phyloP scores from a whole-genome alignment of 805 yeast species.

The Kodamaea leandrae region DNA sequence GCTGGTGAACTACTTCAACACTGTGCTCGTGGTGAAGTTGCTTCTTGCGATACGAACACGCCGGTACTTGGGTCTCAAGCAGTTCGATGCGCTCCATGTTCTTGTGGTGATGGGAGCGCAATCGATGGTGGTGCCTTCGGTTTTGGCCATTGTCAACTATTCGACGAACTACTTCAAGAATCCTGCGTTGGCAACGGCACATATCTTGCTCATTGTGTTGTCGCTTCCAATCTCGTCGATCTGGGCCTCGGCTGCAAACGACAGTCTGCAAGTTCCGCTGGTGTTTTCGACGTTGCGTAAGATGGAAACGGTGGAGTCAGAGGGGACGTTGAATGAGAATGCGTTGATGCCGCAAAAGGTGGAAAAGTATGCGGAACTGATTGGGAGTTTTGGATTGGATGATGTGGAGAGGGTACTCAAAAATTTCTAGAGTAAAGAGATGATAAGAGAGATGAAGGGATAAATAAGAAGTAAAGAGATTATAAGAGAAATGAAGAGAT shows the following conservation, averaged over 20 bases:
- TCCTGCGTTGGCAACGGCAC: slow-evolving; percentile 48
- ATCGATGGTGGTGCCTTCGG: slow-evolving; percentile 75
- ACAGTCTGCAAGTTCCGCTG: slow-evolving; percentile 24
- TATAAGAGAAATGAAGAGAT: too few relatives aligned
- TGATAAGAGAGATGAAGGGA: not conserved
- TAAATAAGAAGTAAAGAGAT: not conserved
- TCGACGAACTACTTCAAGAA: slow-evolving; percentile 21
- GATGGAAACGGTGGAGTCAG: not conserved
- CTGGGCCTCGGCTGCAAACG: slow-evolving; percentile 80
- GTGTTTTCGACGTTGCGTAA: not conserved
- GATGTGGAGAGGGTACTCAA: not conserved
- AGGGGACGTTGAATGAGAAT: not conserved
- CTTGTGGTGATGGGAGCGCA: slow-evolving; percentile 79
- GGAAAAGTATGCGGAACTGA: not conserved
- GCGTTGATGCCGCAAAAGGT: slow-evolving; percentile 1
- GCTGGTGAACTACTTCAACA: slow-evolving; percentile 62
- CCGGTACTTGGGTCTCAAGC: slow-evolving; percentile 72
- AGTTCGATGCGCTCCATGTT: slow-evolving; percentile 79
- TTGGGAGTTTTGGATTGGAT: not conserved
- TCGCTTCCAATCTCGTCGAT: slow-evolving; percentile 80
- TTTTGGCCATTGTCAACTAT: slow-evolving; percentile 58
- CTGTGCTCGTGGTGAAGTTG: slow-evolving; percentile 63
- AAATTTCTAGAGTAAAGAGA: not conserved
- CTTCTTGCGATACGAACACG: slow-evolving; percentile 68
- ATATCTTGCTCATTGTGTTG: slow-evolving; percentile 60